Base-by-base conservation (phyloP, 805 yeast genomes). In the Kurtzmaniella fragi region DNA sequence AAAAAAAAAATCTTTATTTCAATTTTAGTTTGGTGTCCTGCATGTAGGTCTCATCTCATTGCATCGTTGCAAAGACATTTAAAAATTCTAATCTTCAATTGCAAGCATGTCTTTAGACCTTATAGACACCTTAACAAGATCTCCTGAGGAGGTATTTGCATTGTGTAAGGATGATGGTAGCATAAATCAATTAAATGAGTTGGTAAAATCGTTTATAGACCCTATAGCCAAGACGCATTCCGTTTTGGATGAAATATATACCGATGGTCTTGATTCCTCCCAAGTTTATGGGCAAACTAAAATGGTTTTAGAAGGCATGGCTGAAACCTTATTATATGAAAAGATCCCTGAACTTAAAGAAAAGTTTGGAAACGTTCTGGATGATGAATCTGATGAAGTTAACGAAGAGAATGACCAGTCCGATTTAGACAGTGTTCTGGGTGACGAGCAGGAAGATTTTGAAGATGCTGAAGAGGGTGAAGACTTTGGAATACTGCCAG, bases 241-340 rank as follows among this genome's bases (percentile, higher is more conserved):
- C 1, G 83, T 84, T 5, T 67, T 91, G 15, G 96, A 89, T 59
- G 89, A 86, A 55, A 72, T 91, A 15, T 78, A 82, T 49, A 73
- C 84, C 11, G 95, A 89, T 35, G 98, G 96, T 1, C 67, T 91
- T 39, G 96, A 86, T 57, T 81, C 96, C 17, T 75, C 83, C 30
- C 98, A 91, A 56, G 89, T 93, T 0, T 91, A 91, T 88, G 95
- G 91, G 40, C 98, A 91, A 61, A 82, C 86, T 2, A 87, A 85
- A 59, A 74, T 91, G 64, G 82, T 91, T 14, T 66, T 88, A 29
- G 96, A 89, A 42, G 83, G 82, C 6, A 83, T 84, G 10, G 79
- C 82, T 20, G 88, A 82, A 35, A 70, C 72, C 32, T 61, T 88
- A 28, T 55, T 85, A 54, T 71, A 69, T 40, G 76, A 70, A 14